Evolutionary conservation across 805 yeast genomes (phyloP).

Genomic region (Spencermartinsiella europaea): DNA sequence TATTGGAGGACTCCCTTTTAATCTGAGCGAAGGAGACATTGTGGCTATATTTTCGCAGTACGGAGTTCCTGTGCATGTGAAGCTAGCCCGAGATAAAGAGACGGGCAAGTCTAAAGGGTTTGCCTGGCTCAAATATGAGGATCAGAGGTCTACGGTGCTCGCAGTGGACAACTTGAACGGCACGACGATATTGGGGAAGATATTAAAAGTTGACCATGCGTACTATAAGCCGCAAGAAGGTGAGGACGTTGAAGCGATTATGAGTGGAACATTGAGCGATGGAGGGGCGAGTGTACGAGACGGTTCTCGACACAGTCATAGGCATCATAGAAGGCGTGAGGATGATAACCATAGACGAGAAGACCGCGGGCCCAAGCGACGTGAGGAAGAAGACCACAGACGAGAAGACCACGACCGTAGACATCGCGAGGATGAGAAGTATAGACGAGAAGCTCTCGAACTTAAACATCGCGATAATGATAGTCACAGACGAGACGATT

Average conservation of each 20-base stretch:
- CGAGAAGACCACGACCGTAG: neutral
- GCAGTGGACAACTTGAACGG: conserved; percentile 92
- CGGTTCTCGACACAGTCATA: neutral
- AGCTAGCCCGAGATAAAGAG: conserved; percentile 58
- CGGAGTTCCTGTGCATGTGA: conserved; percentile 77
- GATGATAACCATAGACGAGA: neutral
- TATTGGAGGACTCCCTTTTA: conserved; percentile 66
- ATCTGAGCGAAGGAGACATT: conserved; percentile 69
- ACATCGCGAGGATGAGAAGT: neutral
- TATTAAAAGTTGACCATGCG: conserved; percentile 66
- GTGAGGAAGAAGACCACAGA: neutral
- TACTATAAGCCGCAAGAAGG: conserved; percentile 50
- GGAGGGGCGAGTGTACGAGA: neutral
- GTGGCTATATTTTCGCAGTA: conserved; percentile 79
- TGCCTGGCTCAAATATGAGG: conserved; percentile 78
- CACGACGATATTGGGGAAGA: conserved; percentile 44
- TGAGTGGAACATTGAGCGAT: conserved; percentile 3
- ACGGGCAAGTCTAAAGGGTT: conserved; percentile 67
- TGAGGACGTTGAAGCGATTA: conserved; percentile 18
- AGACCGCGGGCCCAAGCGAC: neutral
- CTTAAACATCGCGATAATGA: no score
- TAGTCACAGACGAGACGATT: no score
- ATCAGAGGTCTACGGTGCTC: conserved; percentile 69
- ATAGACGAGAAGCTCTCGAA: neutral
- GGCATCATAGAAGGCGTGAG: conserved; percentile 1